Base-by-base conservation (phyloP, 2,329 filamentous ascomycete species). In the Botrytis sinoallii region DNA sequence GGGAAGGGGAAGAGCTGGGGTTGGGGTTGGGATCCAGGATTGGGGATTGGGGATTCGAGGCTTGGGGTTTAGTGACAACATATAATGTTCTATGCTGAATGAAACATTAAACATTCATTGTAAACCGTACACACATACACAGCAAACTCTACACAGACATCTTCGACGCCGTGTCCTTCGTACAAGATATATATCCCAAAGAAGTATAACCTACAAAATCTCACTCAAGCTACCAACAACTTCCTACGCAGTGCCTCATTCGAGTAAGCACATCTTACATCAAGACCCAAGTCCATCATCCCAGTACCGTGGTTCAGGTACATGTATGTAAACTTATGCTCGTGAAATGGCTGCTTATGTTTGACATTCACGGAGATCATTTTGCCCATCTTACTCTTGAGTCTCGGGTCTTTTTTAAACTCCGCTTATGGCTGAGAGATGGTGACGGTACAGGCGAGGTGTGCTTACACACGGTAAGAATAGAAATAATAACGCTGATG, bases 361-460 rank as follows among this genome's bases (percentile, higher is more conserved):
- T 29, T 67, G 40, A 12, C 18, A 29, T 25, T 16, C 25, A 55
- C 46, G 64, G 64, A 67, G 64, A 67, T 67, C 64, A 38, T 38
- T 18, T 22, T 52, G 20, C 25, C 46, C 38, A n/a, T 55, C 46
- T 55, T 52, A 52, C 46, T 40, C 14, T n/a, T 3, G 25, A 10
- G 25, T 44, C 12, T 29, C 8, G 48, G 10, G 14, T 44, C 29
- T 29, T 46, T 38, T 9, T 46, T 16, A 16, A 18, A 6, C 44
- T 67, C 64, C 65, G 65, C 65, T 68, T 68, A 55, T 68, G 46
- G 65, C 65, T 40, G 65, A 38, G 32, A 40, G 65, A 46, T 55
- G 35, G 35, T 42, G 65, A 35, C 35, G n/a, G 35, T 40, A 55
- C 18, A 22, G 35, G 32, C 65, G 46, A 68, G 65, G 65, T 35